phyloP scores from a whole-genome alignment of 306 rosid species.

The Quercus rubra region DNA sequence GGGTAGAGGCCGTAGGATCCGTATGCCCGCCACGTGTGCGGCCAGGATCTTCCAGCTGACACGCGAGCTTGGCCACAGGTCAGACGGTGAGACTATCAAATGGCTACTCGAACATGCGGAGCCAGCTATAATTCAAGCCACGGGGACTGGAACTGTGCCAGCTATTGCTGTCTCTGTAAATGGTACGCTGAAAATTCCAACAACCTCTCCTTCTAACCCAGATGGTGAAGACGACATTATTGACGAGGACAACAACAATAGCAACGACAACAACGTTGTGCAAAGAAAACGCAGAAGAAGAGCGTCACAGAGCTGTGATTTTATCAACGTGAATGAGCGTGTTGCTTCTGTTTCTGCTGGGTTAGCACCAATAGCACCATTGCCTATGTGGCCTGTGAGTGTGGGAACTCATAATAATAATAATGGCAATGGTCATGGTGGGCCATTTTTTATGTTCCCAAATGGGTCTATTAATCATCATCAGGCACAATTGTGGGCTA shows the following conservation, averaged over 20 bases:
- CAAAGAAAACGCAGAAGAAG: conserved; percentile 46
- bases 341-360: conserved; percentile 52
- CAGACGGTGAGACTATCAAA: conserved; percentile 90
- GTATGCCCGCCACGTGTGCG: conserved; percentile 84
- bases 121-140: conserved; percentile 68
- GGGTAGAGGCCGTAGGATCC: conserved; percentile 83
- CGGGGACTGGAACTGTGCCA: conserved; percentile 81
- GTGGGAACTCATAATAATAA: neutral
- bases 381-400: conserved; percentile 54
- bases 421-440: conserved; percentile 3
- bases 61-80: conserved; percentile 69
- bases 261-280: too few relatives aligned
- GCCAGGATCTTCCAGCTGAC: conserved; percentile 86
- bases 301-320: conserved; percentile 38
- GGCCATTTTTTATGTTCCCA: conserved; percentile 71
- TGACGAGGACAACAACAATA: too few relatives aligned
- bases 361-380: conserved; percentile 54
- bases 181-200: conserved; percentile 76
- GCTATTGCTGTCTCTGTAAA: conserved; percentile 83
- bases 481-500: conserved; percentile 71
- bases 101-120: conserved; percentile 82
- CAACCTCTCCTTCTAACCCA: conserved; percentile 58
- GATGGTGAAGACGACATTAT: conserved; percentile 38
- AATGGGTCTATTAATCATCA: conserved; percentile 14
- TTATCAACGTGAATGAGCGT: conserved; percentile 47